Evolutionary conservation across 331 rosid species (phyloP).

Genomic region (Phaseolus coccineus): DNA sequence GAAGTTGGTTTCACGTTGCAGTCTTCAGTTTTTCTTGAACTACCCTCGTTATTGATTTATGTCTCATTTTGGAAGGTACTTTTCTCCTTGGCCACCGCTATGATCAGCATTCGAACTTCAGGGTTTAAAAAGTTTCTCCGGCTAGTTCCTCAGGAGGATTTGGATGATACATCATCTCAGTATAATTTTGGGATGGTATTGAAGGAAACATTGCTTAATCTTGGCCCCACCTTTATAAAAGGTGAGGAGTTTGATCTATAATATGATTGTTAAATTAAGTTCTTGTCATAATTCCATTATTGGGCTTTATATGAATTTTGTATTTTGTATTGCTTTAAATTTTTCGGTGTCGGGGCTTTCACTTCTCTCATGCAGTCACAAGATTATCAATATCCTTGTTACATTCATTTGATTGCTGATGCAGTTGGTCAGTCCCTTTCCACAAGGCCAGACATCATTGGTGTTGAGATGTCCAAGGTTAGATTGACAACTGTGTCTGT

Average conservation of each 20-base stretch:
- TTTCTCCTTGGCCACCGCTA: conserved; percentile 80
- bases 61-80: conserved; percentile 67
- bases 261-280: conserved; percentile 24
- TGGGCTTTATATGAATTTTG: conserved; percentile 31
- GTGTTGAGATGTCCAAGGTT: conserved; percentile 93
- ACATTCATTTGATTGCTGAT: conserved; percentile 71
- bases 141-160: conserved; percentile 49
- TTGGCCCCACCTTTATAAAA: conserved; percentile 97
- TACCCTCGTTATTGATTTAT: conserved; percentile 46
- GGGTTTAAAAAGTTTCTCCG: conserved; percentile 58
- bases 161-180: conserved; percentile 61
- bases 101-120: conserved; percentile 72
- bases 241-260: conserved; percentile 58
- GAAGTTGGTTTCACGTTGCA: conserved; percentile 33
- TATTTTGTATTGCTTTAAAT: conserved; percentile 37
- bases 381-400: conserved; percentile 59
- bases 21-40: conserved; percentile 26
- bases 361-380: conserved; percentile 55
- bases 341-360: conserved; percentile 39
- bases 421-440: conserved; percentile 99
- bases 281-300: conserved; percentile 29
- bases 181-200: conserved; percentile 78
- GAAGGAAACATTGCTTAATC: conserved; percentile 85
- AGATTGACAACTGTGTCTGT: conserved; percentile 42
- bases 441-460: conserved; percentile 97